Conservation (phyloP, 129 eudicot species). For the Centaurea solstitialis region DNA sequence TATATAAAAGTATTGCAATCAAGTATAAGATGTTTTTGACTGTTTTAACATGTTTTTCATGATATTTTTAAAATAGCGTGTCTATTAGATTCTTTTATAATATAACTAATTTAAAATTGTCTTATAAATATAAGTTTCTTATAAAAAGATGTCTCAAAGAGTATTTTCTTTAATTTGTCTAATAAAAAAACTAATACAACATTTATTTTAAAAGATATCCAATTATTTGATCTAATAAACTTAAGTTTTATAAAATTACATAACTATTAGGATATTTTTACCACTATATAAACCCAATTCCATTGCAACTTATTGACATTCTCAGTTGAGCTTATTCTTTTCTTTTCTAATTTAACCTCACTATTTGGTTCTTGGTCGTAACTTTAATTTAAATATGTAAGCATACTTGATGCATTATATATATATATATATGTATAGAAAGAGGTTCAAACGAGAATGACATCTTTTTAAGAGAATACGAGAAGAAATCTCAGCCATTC, state of each 20-base stretch:
- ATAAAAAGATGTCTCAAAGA: not conserved
- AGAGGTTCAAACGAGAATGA: too few species aligned
- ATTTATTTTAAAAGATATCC: not conserved
- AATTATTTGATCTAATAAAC: not conserved
- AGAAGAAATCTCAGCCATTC: too few species aligned
- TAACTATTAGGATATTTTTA: not conserved
- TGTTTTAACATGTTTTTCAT: not conserved
- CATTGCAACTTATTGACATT: too few species aligned
- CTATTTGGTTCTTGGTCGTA: not conserved
- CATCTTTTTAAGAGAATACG: too few species aligned
- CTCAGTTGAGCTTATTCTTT: not conserved
- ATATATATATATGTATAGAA: too few species aligned
- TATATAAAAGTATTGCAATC: not conserved
- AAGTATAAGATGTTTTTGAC: not conserved
- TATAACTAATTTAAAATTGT: too few species aligned
- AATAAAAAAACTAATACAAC: not conserved
- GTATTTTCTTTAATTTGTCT: not conserved
- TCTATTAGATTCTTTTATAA: too few species aligned
- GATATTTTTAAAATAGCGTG: not conserved
- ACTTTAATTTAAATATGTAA: too few species aligned
- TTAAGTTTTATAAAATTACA: not conserved
- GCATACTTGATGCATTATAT: too few species aligned
- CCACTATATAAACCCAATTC: not conserved
- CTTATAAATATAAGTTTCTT: not conserved
- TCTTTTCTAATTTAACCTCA: not conserved